Percentiles rank a stretch among this genome's conserved stretches.
Conservation (phyloP, 345 rosid genomes). For the Moricandia moricandioides region DNA sequence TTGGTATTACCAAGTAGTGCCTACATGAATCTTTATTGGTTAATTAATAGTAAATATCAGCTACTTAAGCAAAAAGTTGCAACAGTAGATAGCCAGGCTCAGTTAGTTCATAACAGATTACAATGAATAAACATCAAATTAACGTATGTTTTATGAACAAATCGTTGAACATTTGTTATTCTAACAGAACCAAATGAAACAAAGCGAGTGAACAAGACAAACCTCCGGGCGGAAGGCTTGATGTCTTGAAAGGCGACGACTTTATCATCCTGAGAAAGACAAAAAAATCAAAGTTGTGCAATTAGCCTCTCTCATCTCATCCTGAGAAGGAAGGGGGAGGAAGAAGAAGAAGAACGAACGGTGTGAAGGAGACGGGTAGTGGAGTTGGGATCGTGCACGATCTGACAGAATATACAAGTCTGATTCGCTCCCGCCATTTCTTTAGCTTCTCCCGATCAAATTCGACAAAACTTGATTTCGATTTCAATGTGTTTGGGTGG, state of each 20-base stretch:
- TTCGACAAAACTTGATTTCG: no score
- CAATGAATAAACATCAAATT: no score
- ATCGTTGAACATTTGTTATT: no score
- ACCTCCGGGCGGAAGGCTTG: constrained; percentile 84
- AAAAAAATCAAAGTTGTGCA: background rate
- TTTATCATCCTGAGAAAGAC: constrained; percentile 60
- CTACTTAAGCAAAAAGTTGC: background rate
- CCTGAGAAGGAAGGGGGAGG: constrained; percentile 41
- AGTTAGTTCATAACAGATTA: no score
- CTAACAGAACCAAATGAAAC: background rate
- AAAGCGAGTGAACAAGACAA: background rate
- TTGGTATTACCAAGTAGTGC: constrained; percentile 87
- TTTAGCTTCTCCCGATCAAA: background rate
- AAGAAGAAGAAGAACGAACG: constrained; percentile 35
- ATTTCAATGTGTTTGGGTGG: no score
- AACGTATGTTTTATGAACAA: no score
- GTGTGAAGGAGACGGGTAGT: constrained; percentile 60
- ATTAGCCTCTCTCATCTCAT: constrained; percentile 37
- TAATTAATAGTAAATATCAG: background rate
- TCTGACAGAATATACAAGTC: constrained; percentile 74
- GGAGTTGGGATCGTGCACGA: constrained; percentile 43
- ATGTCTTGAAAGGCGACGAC: constrained; percentile 85
- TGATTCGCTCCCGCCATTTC: constrained; percentile 58
- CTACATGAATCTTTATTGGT: constrained; percentile 34
- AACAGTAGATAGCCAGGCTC: background rate